A percentile compares a stretch with the other conserved stretches of the same genome.
Conservation (phyloP, 2,329 filamentous ascomycete genomes). For the Dactylellina sp. region DNA sequence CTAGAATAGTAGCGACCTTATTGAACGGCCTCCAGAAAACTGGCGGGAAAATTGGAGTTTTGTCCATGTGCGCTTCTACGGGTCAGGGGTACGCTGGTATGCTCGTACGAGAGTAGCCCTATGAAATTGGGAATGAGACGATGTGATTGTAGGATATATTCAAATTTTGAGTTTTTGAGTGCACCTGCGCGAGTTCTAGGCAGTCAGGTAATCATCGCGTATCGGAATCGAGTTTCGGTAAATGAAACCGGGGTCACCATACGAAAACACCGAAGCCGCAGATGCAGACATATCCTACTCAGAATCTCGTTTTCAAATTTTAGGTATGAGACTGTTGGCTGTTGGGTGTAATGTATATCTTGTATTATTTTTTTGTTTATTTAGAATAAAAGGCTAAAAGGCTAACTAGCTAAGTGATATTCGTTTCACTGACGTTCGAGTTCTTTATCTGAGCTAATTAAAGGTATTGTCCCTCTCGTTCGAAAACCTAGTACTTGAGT, state of each 20-base stretch:
- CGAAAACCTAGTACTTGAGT: slow-evolving; percentile 5
- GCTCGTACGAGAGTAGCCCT: slow-evolving; percentile 72
- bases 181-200: slow-evolving; percentile 27
- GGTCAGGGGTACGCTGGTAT: slow-evolving; percentile 81
- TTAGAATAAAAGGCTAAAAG: slow-evolving; percentile 24
- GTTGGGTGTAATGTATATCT: too few species aligned
- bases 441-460: not conserved
- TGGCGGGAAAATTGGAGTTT: slow-evolving; percentile 80
- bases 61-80: slow-evolving; percentile 90
- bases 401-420: slow-evolving; percentile 2
- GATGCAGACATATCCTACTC: too few species aligned
- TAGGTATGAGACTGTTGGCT: too few species aligned
- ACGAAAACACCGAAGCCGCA: too few species aligned
- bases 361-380: slow-evolving; percentile 1
- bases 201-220: slow-evolving; percentile 30
- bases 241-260: slow-evolving; percentile 7
- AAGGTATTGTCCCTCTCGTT: not conserved
- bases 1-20: slow-evolving; percentile 81
- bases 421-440: slow-evolving; percentile 4
- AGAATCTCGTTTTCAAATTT: not conserved
- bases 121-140: slow-evolving; percentile 56
- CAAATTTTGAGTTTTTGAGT: too few species aligned
- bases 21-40: slow-evolving; percentile 75
- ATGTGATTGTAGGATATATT: too few species aligned
- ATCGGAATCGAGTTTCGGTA: slow-evolving; percentile 31